Conservation (phyloP, 192 early-diverging fungal genomes). For the Mortierella hygrophila region DNA sequence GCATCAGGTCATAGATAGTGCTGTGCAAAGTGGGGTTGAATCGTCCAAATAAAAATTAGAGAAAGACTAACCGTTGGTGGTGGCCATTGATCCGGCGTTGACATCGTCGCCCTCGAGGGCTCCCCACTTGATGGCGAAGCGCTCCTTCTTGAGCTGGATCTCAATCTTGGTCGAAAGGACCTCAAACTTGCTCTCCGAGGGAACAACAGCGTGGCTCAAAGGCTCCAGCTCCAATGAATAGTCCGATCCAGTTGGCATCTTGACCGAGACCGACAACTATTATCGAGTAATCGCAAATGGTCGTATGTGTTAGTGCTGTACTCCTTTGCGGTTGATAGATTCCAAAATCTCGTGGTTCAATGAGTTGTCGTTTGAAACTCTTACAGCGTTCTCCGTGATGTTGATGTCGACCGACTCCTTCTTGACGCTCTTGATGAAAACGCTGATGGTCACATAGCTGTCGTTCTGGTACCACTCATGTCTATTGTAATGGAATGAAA, state of each 20-base stretch:
- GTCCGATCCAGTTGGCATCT: slow-evolving; percentile 85
- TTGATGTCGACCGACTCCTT: slow-evolving; percentile 76
- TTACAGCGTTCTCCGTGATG: slow-evolving; percentile 68
- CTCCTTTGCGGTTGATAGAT: not conserved
- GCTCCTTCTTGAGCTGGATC: slow-evolving; percentile 84
- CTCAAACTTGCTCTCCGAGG: slow-evolving; percentile 74
- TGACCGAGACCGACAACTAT: slow-evolving; percentile 84
- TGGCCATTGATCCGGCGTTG: slow-evolving; percentile 47
- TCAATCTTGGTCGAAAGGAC: slow-evolving; percentile 95
- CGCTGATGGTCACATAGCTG: slow-evolving; percentile 80
- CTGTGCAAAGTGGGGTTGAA: too few species aligned
- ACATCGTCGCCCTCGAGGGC: slow-evolving; percentile 78
- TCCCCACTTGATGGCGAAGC: slow-evolving; percentile 84
- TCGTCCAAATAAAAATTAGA: not conserved
- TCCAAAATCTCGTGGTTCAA: not conserved
- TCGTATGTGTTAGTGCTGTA: not conserved
- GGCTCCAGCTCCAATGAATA: slow-evolving; percentile 93
- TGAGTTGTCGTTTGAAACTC: slow-evolving; percentile 8
- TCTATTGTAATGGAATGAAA: slow-evolving; percentile 60
- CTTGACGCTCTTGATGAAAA: slow-evolving; percentile 91
- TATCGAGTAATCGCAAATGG: not conserved
- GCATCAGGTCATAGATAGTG: too few species aligned
- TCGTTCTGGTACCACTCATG: slow-evolving; percentile 99
- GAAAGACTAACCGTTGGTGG: slow-evolving; percentile 53
- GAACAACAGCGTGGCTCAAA: slow-evolving; percentile 79